Base-by-base conservation (phyloP, 1,284 basidiomycete genomes). In the Wolfiporia cocos region DNA sequence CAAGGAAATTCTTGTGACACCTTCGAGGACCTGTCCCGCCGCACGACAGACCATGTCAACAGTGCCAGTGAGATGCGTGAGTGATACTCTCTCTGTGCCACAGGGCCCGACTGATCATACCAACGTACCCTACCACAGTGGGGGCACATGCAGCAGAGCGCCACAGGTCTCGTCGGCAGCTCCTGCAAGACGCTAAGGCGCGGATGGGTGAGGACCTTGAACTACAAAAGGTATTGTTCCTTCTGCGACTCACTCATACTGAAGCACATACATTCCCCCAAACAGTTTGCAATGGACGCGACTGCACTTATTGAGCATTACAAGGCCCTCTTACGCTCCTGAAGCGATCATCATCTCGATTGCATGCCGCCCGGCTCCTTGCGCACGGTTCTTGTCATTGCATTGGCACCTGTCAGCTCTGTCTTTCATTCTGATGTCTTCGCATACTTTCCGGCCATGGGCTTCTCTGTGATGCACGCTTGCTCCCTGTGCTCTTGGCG, bases 291-390 rank as follows among this genome's bases (percentile, higher is more conserved):
- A 3, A 59, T 57, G 33, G 70, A 72, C 48, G 68, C 70, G 5
- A 56, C 62, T 15, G 62, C 61, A 14, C 56, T 71, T 39, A 68
- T 73, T 51, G 71, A 64, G 36, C 61, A 69, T 41, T 73, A 71
- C 48, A 72, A 72, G 44, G 59, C 67, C 31, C 43, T 71, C 18
- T 51, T 72, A 35, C 52, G 59, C 36, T 49, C 58, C 14, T 57
- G 36, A 46, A n/a, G n/a, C n/a, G n/a, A n/a, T n/a, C n/a, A n/a
- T n/a, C n/a, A n/a, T n/a, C n/a, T n/a, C n/a, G n/a, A n/a, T n/a
- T n/a, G n/a, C n/a, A n/a, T n/a, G n/a, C n/a, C n/a, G n/a, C n/a
- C n/a, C n/a, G n/a, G n/a, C n/a, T n/a, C n/a, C n/a, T n/a, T n/a
- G n/a, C n/a, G n/a, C n/a, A n/a, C n/a, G n/a, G n/a, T n/a, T n/a